These are phyloP conservation scores for Hymenotorrendiella dingleyae DNA, from an alignment of 2,329 filamentous ascomycete species.

Conservation along the genomic window DNA sequence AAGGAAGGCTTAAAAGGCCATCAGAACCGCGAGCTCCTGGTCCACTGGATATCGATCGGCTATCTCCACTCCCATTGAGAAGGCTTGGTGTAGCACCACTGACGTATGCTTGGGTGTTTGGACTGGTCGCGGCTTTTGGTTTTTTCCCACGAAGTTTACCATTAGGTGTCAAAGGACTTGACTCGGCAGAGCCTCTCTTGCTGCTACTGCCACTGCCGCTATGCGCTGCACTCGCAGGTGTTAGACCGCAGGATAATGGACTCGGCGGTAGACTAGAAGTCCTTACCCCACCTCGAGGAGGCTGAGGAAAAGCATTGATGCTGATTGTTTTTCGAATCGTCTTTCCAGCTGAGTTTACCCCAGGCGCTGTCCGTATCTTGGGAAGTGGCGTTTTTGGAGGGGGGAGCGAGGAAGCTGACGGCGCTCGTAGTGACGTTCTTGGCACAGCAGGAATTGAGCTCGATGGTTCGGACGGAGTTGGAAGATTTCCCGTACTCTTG, in stretches of 20 bases:
- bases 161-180: constrained; percentile 14
- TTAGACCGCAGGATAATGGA: constrained; percentile 46
- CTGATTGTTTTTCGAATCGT: constrained; percentile 81
- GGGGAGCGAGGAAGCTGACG: constrained; percentile 51
- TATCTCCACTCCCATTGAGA: constrained; percentile 72
- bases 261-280: constrained; percentile 57
- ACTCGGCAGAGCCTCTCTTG: constrained; percentile 23
- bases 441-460: constrained; percentile 36
- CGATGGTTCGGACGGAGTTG: constrained; percentile 49
- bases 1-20: constrained; percentile 69
- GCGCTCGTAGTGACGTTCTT: constrained; percentile 52
- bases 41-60: constrained; percentile 61
- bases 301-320: constrained; percentile 90
- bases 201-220: constrained; percentile 9
- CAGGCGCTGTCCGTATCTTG: constrained; percentile 49
- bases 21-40: constrained; percentile 63
- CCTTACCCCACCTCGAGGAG: constrained; percentile 60
- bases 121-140: constrained; percentile 28
- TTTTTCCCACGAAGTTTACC: constrained; percentile 23
- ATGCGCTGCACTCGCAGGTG: constrained; percentile 7
- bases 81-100: constrained; percentile 58
- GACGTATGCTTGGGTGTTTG: constrained; percentile 31
- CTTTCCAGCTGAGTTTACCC: constrained; percentile 56
- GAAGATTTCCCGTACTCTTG: constrained; percentile 52
- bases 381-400: constrained; percentile 48